phyloP scores from a whole-genome alignment of 345 rosid genomes.

The thale cress (Arabidopsis thaliana) region DNA sequence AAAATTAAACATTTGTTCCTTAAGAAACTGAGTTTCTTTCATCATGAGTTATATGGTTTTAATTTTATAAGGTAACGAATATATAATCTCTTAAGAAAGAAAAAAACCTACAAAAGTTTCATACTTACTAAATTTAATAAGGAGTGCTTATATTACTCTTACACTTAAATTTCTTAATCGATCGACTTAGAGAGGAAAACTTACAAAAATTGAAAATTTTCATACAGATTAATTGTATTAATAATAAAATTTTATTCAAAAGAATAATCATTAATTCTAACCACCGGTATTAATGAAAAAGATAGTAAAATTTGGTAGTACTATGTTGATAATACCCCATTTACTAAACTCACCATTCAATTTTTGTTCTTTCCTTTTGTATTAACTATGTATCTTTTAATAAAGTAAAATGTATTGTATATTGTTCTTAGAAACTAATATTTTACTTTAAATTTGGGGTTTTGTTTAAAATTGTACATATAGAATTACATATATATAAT shows the following conservation, averaged over 20 bases:
- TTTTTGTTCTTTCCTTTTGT: not conserved
- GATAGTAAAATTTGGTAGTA: not conserved
- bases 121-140: not conserved
- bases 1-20: too few species aligned
- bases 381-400: too few species aligned
- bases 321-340: not conserved
- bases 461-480: too few species aligned
- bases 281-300: not conserved
- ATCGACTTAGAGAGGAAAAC: not conserved
- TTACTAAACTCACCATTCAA: too few species aligned
- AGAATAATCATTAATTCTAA: not conserved
- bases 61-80: not conserved
- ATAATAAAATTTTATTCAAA: not conserved
- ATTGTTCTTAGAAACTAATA: too few species aligned
- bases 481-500: too few species aligned
- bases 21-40: not conserved
- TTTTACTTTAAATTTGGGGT: too few species aligned
- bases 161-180: not conserved
- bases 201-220: not conserved
- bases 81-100: not conserved
- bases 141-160: not conserved
- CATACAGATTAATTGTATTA: not conserved
- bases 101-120: not conserved
- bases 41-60: not conserved
- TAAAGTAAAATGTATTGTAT: too few species aligned